phyloP scores from a whole-genome alignment of 2,329 filamentous ascomycete species.

The Aureobasidium pullulans region DNA sequence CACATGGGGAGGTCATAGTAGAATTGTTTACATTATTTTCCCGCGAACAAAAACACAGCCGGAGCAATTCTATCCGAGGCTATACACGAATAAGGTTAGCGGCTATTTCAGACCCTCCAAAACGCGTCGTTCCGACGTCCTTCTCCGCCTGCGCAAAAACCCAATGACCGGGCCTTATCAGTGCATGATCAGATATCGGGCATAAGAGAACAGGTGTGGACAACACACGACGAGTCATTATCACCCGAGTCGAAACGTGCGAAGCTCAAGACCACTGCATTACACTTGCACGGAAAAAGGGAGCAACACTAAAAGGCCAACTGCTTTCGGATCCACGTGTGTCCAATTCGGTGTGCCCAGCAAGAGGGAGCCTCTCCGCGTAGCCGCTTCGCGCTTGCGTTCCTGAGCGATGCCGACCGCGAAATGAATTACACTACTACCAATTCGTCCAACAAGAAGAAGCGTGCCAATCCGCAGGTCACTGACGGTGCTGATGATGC shows the following conservation, averaged over 20 bases:
- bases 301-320: background rate
- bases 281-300: background rate
- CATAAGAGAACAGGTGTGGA: background rate
- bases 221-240: slow-evolving; percentile 6
- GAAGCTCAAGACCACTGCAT: background rate
- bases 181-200: background rate
- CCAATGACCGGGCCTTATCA: slow-evolving; percentile 5
- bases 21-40: background rate
- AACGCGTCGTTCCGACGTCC: background rate
- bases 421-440: slow-evolving; percentile 13
- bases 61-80: background rate
- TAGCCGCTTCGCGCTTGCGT: slow-evolving; percentile 9
- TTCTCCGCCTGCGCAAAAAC: background rate
- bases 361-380: background rate
- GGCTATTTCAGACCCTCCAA: background rate
- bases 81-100: slow-evolving; percentile 1
- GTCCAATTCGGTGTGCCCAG: background rate
- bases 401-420: slow-evolving; percentile 9
- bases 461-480: slow-evolving; percentile 9
- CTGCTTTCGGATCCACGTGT: background rate
- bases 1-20: background rate
- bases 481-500: background rate
- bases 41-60: background rate
- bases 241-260: background rate
- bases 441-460: slow-evolving; percentile 13